Base-by-base conservation (phyloP, 2,329 filamentous ascomycete genomes). In the Graphilbum ipis-grandicollis region DNA sequence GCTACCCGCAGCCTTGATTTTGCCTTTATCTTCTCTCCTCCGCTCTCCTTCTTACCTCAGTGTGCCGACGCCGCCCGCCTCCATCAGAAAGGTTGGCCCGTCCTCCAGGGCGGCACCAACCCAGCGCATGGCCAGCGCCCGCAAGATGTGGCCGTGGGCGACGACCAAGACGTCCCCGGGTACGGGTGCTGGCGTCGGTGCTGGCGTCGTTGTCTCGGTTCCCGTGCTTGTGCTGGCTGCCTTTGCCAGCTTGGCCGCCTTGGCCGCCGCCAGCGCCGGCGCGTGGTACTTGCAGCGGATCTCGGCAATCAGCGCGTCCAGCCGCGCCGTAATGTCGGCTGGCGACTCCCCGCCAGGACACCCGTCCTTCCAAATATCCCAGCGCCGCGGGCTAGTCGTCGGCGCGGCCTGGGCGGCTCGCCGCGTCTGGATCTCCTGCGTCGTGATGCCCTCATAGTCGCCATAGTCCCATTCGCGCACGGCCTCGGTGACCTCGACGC, bases 301-400 rank as follows among this genome's bases (percentile, higher is more conserved):
- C 23, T 86, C 78, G 13, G 58, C 53, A 47, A 94, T 93, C 40
- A 94, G 55, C 3, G 63, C 60, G 52, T 94, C 85, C 1, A 93
- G 59, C 1, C 86, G 69, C 23, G 60, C 55, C 0, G 76, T 79
- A 30, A 93, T 68, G 39, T 93, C 71, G 30, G 72, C 61, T 0
- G 86, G 81, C 32, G 57, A 81, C 77, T 93, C 84, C 53, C 85
- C 85, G 3, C 76, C 80, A 2, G 78, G 79, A 56, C 84, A 93
- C 0, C 84, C 84, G 52, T 92, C 83, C n/a, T 62, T 64, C 84
- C 84, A 93, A 44, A 93, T 92, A 57, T 90, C 79, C 83, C 83
- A 92, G 19, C 58, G 54, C 4, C 58, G 54, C 4, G 60, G 64
- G 30, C 60, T 45, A 17, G 21, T 23, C 21, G 21, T 10, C 21